phyloP scores from a whole-genome alignment of 352 stramenopile species.

The Achlya hypogyna region DNA sequence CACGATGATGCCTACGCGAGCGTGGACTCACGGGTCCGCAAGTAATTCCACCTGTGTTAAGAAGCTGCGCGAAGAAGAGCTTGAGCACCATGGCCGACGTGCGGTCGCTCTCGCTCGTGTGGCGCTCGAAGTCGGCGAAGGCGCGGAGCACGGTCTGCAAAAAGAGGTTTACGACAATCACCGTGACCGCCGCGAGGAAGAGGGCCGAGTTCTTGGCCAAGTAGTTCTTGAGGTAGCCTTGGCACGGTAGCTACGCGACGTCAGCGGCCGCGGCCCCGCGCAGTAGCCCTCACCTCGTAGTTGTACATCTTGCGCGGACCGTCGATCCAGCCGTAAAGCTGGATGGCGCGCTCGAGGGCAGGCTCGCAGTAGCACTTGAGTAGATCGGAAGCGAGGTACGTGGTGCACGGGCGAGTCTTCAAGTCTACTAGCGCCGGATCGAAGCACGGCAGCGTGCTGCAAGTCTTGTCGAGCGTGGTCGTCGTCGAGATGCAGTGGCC shows the following conservation, averaged over 20 bases:
- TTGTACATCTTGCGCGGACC: conserved; percentile 50
- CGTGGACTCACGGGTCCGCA: not conserved
- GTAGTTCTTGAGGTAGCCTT: conserved; percentile 57
- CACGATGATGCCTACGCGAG: conserved; percentile 42
- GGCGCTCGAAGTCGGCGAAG: conserved; percentile 63
- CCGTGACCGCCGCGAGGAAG: conserved; percentile 45
- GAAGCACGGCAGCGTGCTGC: conserved; percentile 61
- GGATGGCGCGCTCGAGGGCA: conserved; percentile 39
- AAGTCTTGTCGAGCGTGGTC: conserved; percentile 29
- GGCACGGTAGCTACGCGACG: conserved; percentile 37
- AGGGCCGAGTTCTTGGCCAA: conserved; percentile 59
- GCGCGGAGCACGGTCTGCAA: conserved; percentile 59
- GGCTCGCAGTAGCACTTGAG: conserved; percentile 70
- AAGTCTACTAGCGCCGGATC: conserved; percentile 26
- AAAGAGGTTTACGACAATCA: conserved; percentile 72
- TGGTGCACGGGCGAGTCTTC: conserved; percentile 37
- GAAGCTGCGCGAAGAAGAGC: conserved; percentile 70
- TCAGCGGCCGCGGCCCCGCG: not conserved
- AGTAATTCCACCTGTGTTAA: conserved; percentile 52
- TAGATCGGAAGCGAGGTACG: conserved; percentile 51
- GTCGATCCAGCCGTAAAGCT: conserved; percentile 36
- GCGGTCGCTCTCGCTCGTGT: conserved; percentile 77
- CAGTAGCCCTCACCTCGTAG: not conserved
- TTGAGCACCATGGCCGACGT: conserved; percentile 66
- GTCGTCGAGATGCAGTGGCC: conserved; percentile 44